Evolutionary conservation across 2,329 filamentous ascomycete species (phyloP).

Genomic region (Neophaeococcomyces mojaviensis): DNA sequence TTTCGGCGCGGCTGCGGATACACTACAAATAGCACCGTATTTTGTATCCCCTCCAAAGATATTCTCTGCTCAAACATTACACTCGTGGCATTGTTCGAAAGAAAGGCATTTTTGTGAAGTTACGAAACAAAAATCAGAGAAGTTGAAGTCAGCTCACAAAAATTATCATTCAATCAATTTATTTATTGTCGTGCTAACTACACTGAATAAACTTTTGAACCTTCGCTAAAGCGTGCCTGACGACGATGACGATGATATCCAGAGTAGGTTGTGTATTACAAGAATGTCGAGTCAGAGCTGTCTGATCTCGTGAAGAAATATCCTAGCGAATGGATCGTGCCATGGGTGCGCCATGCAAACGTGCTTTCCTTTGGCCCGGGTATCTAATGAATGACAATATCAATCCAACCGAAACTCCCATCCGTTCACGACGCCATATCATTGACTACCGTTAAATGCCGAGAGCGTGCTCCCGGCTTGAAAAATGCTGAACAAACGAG

Average conservation of each 20-base stretch:
- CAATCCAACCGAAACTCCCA: not conserved
- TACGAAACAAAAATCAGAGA: no score
- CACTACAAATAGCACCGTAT: no score
- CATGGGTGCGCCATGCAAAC: not conserved
- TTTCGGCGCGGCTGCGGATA: no score
- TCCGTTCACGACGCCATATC: not conserved
- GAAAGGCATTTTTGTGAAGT: no score
- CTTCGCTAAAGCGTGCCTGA: no score
- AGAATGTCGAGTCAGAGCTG: not conserved
- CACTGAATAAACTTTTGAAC: no score
- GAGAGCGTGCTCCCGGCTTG: not conserved
- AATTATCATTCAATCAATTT: no score
- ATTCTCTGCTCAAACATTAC: no score
- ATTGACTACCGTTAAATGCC: not conserved
- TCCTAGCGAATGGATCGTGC: constrained; percentile 6
- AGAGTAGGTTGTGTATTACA: not conserved
- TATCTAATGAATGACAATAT: constrained; percentile 7
- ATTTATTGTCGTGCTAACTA: no score
- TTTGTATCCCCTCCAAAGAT: no score
- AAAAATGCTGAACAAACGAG: constrained; percentile 5
- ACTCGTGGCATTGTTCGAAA: no score
- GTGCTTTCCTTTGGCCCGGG: not conserved
- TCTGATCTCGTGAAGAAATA: not conserved
- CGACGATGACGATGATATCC: not conserved
- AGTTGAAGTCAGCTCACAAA: no score